Evolutionary conservation across 139 green algal genomes (phyloP).

Genomic region (Volvox africanus): DNA sequence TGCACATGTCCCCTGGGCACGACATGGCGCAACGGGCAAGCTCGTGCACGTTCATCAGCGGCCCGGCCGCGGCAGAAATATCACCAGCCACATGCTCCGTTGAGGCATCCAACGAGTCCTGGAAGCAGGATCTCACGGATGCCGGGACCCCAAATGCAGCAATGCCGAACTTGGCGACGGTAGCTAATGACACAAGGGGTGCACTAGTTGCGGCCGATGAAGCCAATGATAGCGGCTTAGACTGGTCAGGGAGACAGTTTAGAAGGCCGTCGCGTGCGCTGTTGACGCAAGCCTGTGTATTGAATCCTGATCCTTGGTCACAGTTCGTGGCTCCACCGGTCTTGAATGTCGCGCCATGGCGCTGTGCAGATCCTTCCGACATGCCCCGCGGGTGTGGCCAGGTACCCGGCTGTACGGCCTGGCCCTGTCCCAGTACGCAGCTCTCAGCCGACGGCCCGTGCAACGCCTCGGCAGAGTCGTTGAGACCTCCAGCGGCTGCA

Average conservation of each 20-base stretch:
- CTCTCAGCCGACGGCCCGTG: background rate
- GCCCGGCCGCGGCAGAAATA: background rate
- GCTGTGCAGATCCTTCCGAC: background rate
- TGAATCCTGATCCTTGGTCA: background rate
- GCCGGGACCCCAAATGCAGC: slow-evolving; percentile 23
- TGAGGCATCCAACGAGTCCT: background rate
- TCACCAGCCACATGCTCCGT: background rate
- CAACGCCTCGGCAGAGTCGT: slow-evolving; percentile 22
- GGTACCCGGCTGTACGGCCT: background rate
- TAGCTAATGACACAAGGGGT: background rate
- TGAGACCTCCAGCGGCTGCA: background rate
- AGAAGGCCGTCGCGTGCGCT: too few species aligned
- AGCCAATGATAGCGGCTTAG: background rate
- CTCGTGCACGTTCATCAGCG: background rate
- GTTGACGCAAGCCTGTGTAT: too few species aligned
- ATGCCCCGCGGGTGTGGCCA: background rate
- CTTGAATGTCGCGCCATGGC: background rate
- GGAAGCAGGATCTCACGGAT: slow-evolving; percentile 25
- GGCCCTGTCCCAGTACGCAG: background rate
- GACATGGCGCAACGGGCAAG: background rate
- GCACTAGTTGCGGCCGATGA: background rate
- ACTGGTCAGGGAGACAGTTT: background rate
- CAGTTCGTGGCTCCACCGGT: background rate
- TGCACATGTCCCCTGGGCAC: background rate
- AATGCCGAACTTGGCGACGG: slow-evolving; percentile 23